Base-by-base conservation (phyloP, 148 eudicot species). In the Rhododendron henanense region DNA sequence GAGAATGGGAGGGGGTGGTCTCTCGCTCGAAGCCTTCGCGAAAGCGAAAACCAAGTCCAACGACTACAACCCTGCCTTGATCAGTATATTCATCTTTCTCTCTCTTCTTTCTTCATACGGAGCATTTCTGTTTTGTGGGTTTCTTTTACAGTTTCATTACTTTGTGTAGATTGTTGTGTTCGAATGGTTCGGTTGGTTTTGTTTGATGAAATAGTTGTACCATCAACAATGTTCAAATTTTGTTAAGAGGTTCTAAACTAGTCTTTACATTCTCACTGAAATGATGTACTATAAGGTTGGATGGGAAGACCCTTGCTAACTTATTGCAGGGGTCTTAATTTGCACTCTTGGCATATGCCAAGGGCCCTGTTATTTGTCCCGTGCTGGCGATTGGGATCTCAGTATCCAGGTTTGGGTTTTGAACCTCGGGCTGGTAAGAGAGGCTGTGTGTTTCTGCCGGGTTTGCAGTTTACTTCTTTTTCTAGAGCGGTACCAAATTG, bases 11-110 rank as follows among this genome's bases (percentile, higher is more conserved):
- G 95, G 98, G 23, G 85, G 91, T 7, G 96, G 96, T 10, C 91
- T 94, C 47, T 94, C 98, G 15, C 97, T 95, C 71, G 93, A 91
- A 90, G 91, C 94, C 10, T 95, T 95, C 82, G 96, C 97, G 25
- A 92, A 92, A 82, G 96, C 96, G 3, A 94, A 94, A 86, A 83
- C 96, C 69, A 91, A 83, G 81, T 88, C 80, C 80, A 87, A 90
- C 39, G 69, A 88, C 18, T 94, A 94, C 87, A 95, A 94, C 83
- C 98, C 97, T 86, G 91, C 97, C 59, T 65, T 94, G 79, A 85
- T 93, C 80, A 95, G 98, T 95, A 93, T 45, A 88, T 71, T 84
- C 74, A 41, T 51, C 48, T 82, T 33, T 50, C 55, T 55, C 39
- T 44, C 48, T 50, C 7, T 86, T 81, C n/a, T 14, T 84, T 11